Conservation (phyloP, 176 grass and related monocot genomes). For the Avena insularis region DNA sequence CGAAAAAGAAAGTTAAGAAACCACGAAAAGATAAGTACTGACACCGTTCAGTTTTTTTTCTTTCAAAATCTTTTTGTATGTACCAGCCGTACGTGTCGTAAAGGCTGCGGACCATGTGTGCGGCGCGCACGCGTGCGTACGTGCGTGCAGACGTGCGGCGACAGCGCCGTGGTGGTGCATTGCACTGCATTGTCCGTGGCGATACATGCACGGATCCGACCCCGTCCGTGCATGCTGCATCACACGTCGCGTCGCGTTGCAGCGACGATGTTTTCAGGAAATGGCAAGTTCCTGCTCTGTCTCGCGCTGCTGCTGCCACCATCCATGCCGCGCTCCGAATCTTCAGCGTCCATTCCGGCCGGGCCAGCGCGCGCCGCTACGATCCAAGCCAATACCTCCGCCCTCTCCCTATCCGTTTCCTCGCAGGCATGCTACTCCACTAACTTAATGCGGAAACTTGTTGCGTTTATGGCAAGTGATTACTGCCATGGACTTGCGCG, state of each 20-base stretch:
- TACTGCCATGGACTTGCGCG: not conserved
- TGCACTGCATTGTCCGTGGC: not conserved
- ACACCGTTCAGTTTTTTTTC: not conserved
- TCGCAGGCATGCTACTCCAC: not conserved
- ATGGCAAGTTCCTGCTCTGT: not conserved
- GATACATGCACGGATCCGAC: not conserved
- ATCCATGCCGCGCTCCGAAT: not conserved
- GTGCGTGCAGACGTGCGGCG: not conserved
- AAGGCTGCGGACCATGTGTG: not conserved
- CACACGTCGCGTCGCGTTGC: constrained; percentile 25
- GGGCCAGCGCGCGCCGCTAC: not conserved
- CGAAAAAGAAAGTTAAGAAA: not conserved
- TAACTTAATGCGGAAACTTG: not conserved
- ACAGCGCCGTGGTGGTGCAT: not conserved
- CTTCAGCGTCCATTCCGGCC: not conserved
- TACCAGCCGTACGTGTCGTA: not conserved
- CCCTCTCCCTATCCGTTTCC: not conserved
- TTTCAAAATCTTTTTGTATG: not conserved
- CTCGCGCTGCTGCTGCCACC: not conserved
- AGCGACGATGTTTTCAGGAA: constrained; percentile 24
- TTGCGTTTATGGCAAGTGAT: not conserved
- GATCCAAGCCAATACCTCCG: not conserved
- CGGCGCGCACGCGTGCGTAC: not conserved
- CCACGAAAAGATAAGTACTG: not conserved
- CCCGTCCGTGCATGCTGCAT: not conserved